Evolutionary conservation across 306 rosid species (phyloP), one percentile per base, ranked within the genome.

Genomic region (Cucurbita argyrosperma): DNA sequence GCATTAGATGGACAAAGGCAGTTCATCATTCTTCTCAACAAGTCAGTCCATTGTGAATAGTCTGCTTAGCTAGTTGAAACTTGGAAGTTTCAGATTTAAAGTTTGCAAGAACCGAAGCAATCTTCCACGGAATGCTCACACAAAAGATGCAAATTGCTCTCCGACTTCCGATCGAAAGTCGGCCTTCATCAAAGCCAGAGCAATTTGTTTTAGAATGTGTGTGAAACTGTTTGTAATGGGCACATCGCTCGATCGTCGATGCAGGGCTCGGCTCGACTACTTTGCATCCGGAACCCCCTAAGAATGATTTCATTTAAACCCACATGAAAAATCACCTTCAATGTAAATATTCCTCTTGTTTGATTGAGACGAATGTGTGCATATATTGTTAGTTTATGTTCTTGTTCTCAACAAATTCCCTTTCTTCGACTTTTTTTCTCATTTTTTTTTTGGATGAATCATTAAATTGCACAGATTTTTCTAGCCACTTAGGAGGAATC

Each of bases 1-100:
- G 14, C 37, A 51, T 8, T 71, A 51, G 61, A 30, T 7, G 59
- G 45, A 50, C 76, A 79, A 80, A 80, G 59, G 74, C 38, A 68
- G 57, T 47, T 68, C 74, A 67, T 71, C 56, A 47, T 71, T 71
- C 75, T 52, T 74, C 15, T 51, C 61, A 35, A 39, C 49, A 4
- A 35, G 35, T 30, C 35, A 35, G 30, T 42, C 67, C 66, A 14
- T 56, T 57, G 76, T 74, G 66, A 72, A 55, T 74, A 56, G 66
- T 47, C 43, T 74, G 67, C 45, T 16, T 39, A 53, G 75, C 37
- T 37, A 53, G 62, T 71, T 71, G 30, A 52, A 74, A 8, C 14
- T 57, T 51, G 47, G 8, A 59, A 50, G 53, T 53, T 66, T 77
- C 37, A 83, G 47, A 81, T 15, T 71, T 43, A 58, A 46, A 37